Conservation (phyloP, 2,329 filamentous ascomycete species). For the Fusarium cicatricum region DNA sequence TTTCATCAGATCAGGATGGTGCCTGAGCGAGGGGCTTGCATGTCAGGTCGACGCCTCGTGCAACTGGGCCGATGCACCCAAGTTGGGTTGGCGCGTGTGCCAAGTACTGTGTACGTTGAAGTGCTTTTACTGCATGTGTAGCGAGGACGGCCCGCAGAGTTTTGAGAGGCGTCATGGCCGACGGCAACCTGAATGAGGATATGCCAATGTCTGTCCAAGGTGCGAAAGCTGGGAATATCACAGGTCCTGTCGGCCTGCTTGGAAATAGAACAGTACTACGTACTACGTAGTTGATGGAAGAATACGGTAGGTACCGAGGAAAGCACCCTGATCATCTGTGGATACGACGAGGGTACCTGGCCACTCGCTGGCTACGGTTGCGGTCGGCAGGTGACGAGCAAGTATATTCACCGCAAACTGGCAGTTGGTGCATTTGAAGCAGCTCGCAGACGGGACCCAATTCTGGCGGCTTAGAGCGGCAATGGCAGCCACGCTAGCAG, state of each 20-base stretch:
- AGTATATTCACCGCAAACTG: conserved; percentile 32
- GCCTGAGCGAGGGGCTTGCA: conserved; percentile 33
- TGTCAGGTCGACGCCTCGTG: conserved; percentile 30
- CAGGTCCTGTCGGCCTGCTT: conserved; percentile 9
- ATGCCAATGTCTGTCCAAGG: neutral
- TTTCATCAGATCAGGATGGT: conserved; percentile 25
- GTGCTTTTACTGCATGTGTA: neutral
- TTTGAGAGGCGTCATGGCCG: conserved; percentile 22
- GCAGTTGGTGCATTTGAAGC: neutral
- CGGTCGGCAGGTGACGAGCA: conserved; percentile 33
- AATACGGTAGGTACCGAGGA: conserved; percentile 6
- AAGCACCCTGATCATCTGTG: conserved; percentile 24
- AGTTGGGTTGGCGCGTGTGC: conserved; percentile 19
- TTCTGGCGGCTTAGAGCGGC: conserved; percentile 43
- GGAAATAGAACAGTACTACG: neutral
- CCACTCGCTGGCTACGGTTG: conserved; percentile 18
- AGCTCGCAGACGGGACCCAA: conserved; percentile 19
- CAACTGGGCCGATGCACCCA: conserved; percentile 23
- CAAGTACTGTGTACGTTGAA: conserved; percentile 22
- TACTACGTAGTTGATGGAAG: neutral
- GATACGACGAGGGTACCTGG: conserved; percentile 37
- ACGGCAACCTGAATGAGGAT: conserved; percentile 18
- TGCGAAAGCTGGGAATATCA: neutral
- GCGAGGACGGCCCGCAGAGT: conserved; percentile 12
- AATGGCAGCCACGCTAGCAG: conserved; percentile 40